Evolutionary conservation across 164 flowering plant genomes (phyloP).

Genomic region (Magnolia officinalis): DNA sequence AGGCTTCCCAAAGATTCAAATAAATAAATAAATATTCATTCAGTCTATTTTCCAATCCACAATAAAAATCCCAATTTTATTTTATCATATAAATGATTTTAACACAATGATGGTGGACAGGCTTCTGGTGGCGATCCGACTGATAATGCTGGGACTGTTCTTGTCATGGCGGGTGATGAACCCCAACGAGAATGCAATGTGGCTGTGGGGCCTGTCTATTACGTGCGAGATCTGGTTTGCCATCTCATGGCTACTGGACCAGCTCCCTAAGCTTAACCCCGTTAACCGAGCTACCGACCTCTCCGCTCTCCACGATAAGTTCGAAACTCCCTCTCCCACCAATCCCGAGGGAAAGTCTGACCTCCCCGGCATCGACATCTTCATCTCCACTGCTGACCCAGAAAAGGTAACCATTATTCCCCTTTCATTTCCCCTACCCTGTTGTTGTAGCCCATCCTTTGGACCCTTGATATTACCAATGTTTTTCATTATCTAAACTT

Average conservation of each 20-base stretch:
- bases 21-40: no score
- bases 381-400: constrained; percentile 90
- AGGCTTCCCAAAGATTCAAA: no score
- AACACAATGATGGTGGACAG: constrained; percentile 22
- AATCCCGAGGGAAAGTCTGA: constrained; percentile 77
- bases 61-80: no score
- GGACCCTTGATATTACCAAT: no score
- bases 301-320: constrained; percentile 68
- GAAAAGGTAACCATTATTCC: constrained; percentile 45
- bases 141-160: constrained; percentile 56
- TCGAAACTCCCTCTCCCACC: constrained; percentile 51
- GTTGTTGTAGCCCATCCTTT: no score
- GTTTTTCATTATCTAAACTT: no score
- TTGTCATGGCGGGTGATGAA: constrained; percentile 67
- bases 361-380: constrained; percentile 81
- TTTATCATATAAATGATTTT: no score
- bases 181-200: constrained; percentile 67
- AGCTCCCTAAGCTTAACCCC: constrained; percentile 78
- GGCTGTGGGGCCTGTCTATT: constrained; percentile 87
- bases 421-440: neutral
- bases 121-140: constrained; percentile 50
- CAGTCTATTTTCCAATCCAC: no score
- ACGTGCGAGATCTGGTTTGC: constrained; percentile 90
- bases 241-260: constrained; percentile 87
- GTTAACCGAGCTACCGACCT: constrained; percentile 77